Base-by-base conservation (phyloP, 208 protist genomes). In the Leishmania aethiopica region DNA sequence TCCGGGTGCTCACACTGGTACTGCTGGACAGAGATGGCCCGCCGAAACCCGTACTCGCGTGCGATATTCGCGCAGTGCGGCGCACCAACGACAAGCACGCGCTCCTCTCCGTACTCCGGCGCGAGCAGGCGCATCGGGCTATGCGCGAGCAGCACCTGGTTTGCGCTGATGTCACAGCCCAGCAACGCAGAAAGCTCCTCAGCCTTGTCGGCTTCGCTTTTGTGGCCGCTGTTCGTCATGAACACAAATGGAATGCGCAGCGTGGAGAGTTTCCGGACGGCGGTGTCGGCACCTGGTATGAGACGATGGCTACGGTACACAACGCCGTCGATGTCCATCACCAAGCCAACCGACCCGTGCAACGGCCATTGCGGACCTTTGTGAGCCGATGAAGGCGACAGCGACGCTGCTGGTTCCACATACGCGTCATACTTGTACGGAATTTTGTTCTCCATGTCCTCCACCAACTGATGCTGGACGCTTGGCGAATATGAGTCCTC, bases 311-410 rank as follows among this genome's bases (percentile, higher is more conserved):
- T 88, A 57, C 93, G 91, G 78, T 90, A 87, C 15, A 98, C 82
- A 22, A 96, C 93, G 37, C 95, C 95, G 73, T 98, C 93, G 51
- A 98, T 89, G 77, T 98, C 95, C 77, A 98, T 83, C 74, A 98
- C 93, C 40, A 97, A 73, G 10, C 91, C 95, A 25, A 88, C 88
- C 1, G 89, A 93, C 32, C 93, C 93, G 87, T 96, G 92, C 40
- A 98, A 69, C 11, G 95, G 95, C 92, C 92, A 98, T 37, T 77
- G 69, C 51, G 77, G 80, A 19, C 19, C 70, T 17, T 5, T 35
- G 25, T 5, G 71, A 77, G 42, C 45, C 35, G 19, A 40, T 15
- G 76, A 19, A 8, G 71, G 60, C 0, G 62, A 79, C 49, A 13
- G 57, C 42, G 78, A 82, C 7, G 77, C 19, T 13, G 45, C 35